phyloP scores from a whole-genome alignment of 768 basidiomycete species.

The Trametes punicea region DNA sequence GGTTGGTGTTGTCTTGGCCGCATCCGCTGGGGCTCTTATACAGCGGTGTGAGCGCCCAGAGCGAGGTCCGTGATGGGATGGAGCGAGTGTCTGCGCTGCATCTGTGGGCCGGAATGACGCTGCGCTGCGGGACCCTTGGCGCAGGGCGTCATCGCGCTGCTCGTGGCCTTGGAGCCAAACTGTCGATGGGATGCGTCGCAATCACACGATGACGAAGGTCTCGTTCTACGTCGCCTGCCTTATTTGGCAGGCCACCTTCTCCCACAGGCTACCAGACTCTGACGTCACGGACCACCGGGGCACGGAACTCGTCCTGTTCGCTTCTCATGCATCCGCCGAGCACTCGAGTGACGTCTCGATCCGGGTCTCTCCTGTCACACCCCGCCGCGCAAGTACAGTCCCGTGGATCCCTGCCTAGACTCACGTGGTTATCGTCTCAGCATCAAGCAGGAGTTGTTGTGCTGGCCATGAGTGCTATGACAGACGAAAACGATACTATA shows the following conservation, averaged over 20 bases:
- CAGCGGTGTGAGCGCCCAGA: background rate
- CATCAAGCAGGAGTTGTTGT: too few relatives aligned
- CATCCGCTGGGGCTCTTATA: background rate
- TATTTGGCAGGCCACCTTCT: background rate
- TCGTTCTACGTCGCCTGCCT: constrained; percentile 1
- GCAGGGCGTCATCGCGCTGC: constrained; percentile 8
- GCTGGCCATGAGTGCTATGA: too few relatives aligned
- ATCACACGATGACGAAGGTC: constrained; percentile 1
- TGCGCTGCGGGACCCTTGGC: background rate
- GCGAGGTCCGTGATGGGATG: background rate
- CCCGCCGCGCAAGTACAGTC: too few relatives aligned
- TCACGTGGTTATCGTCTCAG: too few relatives aligned
- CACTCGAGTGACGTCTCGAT: background rate
- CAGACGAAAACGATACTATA: too few relatives aligned
- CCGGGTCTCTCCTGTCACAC: too few relatives aligned
- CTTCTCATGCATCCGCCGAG: background rate
- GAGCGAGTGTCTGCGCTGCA: background rate
- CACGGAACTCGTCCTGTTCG: background rate
- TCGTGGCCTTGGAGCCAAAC: background rate
- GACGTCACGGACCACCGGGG: background rate
- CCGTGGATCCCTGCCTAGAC: too few relatives aligned
- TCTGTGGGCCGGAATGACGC: constrained; percentile 7
- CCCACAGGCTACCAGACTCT: background rate
- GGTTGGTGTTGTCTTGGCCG: background rate
- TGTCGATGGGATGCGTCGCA: constrained; percentile 1